phyloP scores from a whole-genome alignment of 345 rosid genomes.

The Firmiana major region DNA sequence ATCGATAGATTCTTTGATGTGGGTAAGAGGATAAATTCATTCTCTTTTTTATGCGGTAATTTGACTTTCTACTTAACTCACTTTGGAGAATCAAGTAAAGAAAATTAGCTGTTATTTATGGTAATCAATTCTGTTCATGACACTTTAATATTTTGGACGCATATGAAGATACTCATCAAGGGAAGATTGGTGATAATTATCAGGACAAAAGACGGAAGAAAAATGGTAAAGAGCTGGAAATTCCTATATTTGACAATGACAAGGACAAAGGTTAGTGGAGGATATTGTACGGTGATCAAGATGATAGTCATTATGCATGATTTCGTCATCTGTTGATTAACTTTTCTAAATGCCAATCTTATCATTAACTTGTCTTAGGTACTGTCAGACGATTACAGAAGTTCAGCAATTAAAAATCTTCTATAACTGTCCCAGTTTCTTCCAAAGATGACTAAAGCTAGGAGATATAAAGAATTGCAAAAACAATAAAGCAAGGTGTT shows the following conservation, averaged over 20 bases:
- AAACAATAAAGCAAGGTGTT: background rate
- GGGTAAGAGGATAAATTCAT: too few relatives aligned
- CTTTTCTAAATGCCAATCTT: conserved; percentile 20
- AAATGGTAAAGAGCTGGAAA: background rate
- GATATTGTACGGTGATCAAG: background rate
- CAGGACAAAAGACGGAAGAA: background rate
- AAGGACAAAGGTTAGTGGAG: conserved; percentile 5
- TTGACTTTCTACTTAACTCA: background rate
- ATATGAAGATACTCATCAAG: background rate
- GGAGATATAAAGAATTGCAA: background rate
- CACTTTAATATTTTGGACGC: background rate
- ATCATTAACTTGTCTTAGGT: conserved; percentile 11
- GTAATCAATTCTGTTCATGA: background rate
- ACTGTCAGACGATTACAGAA: background rate
- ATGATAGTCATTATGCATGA: background rate
- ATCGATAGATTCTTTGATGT: too few relatives aligned
- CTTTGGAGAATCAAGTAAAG: background rate
- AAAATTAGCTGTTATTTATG: background rate
- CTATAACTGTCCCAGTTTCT: background rate
- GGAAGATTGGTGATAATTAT: background rate
- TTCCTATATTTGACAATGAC: background rate
- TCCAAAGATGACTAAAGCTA: background rate
- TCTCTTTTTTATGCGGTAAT: too few relatives aligned
- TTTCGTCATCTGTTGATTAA: background rate
- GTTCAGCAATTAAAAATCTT: background rate